These are phyloP conservation scores for Pluteus cervinus DNA, from an alignment of 768 basidiomycete genomes.

Conservation along the genomic window DNA sequence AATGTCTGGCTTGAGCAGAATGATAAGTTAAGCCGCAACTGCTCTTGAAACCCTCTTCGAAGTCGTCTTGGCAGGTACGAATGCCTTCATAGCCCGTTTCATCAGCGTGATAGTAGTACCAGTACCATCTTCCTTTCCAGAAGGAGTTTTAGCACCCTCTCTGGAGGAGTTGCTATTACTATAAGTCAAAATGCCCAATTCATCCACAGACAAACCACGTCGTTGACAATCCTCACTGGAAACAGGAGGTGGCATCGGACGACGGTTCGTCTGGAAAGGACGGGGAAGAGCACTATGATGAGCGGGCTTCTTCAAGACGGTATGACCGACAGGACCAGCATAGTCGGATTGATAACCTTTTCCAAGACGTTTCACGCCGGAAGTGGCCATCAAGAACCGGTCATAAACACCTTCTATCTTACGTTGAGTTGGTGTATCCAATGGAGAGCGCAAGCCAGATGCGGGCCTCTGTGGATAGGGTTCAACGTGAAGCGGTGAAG, in stretches of 20 bases:
- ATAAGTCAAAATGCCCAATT: conserved; percentile 51
- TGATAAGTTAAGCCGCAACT: conserved; percentile 13
- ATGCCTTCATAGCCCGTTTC: conserved; percentile 69
- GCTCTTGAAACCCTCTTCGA: conserved; percentile 46
- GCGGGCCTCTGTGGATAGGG: conserved; percentile 50
- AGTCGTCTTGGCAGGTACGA: conserved; percentile 58
- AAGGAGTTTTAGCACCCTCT: conserved; percentile 16
- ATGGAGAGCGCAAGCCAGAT: conserved; percentile 26
- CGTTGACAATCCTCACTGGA: conserved; percentile 55
- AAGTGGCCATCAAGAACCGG: conserved; percentile 76
- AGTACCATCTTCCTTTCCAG: conserved; percentile 40
- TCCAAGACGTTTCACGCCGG: conserved; percentile 74
- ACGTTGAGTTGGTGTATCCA: conserved; percentile 52
- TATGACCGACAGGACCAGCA: conserved; percentile 34
- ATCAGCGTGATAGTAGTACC: conserved; percentile 50
- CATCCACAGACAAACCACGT: conserved; percentile 50
- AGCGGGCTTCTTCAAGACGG: conserved; percentile 7
- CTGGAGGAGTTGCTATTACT: no score
- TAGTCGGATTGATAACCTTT: conserved; percentile 78
- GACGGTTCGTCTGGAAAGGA: conserved; percentile 42
- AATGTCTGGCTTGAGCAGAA: no score
- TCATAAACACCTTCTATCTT: conserved; percentile 75
- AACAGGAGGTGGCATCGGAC: conserved; percentile 65
- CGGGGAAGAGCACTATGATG: conserved; percentile 26
- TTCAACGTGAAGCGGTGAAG: conserved; percentile 59